Conservation (phyloP, 805 yeast genomes). For the Cyberlindnera lachancei region DNA sequence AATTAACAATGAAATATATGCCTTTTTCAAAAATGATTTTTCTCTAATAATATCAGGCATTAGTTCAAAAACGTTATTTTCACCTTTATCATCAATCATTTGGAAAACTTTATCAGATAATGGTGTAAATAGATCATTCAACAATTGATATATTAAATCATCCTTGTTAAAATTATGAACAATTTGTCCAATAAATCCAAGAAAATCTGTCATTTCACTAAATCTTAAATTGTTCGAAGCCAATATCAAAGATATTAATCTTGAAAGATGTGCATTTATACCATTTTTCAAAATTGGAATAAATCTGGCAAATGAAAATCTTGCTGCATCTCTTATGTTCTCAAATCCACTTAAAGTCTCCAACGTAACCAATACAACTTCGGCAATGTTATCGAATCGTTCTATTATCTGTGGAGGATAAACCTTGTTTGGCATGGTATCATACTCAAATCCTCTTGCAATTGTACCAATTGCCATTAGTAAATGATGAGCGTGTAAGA, state of each 20-base stretch:
- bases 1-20: slow-evolving; percentile 62
- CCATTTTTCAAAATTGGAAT: slow-evolving; percentile 60
- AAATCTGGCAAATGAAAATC: slow-evolving; percentile 82
- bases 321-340: slow-evolving; percentile 72
- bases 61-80: slow-evolving; percentile 28
- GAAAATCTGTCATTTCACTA: slow-evolving; percentile 69
- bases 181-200: slow-evolving; percentile 82
- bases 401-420: slow-evolving; percentile 31
- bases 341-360: slow-evolving; percentile 64
- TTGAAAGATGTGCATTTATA: slow-evolving; percentile 50
- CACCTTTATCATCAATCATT: slow-evolving; percentile 36
- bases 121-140: slow-evolving; percentile 71
- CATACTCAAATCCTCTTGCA: slow-evolving; percentile 66
- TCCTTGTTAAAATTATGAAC: slow-evolving; percentile 68
- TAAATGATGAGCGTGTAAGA: slow-evolving; percentile 78
- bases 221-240: slow-evolving; percentile 48
- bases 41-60: slow-evolving; percentile 61
- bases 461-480: slow-evolving; percentile 86
- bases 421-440: slow-evolving; percentile 24
- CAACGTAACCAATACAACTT: slow-evolving; percentile 75
- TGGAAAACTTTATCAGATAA: slow-evolving; percentile 55
- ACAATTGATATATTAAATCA: slow-evolving; percentile 60
- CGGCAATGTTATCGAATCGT: slow-evolving; percentile 62
- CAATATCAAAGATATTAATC: slow-evolving; percentile 62
- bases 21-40: slow-evolving; percentile 55